Evolutionary conservation across 2,329 filamentous ascomycete species (phyloP).

Genomic region (Biscogniauxia mediterranea): DNA sequence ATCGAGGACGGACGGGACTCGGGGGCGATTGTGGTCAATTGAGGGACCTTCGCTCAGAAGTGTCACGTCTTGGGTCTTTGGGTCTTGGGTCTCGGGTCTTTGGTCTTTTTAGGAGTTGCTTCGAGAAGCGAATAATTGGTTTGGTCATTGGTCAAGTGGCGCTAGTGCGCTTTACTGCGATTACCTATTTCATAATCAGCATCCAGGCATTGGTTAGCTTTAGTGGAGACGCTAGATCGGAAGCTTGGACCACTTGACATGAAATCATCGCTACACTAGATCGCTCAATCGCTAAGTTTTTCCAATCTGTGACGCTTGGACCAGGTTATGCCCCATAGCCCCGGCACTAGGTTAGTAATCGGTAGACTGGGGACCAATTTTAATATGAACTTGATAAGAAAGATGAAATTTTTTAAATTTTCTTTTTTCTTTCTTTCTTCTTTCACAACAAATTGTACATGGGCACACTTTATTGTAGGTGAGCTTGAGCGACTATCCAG

Average conservation of each 20-base stretch:
- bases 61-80: constrained; percentile 9
- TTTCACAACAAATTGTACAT: constrained; percentile 60
- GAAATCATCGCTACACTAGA: not conserved
- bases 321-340: not conserved
- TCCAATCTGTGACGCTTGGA: not conserved
- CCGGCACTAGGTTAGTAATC: too few species aligned
- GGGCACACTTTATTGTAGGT: constrained; percentile 72
- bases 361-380: too few species aligned
- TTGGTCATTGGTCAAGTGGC: constrained; percentile 10
- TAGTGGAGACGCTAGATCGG: constrained; percentile 3
- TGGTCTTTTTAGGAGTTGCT: constrained; percentile 11
- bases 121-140: not conserved
- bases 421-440: constrained; percentile 41
- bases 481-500: constrained; percentile 52
- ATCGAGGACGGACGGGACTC: constrained; percentile 27
- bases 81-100: not conserved
- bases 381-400: too few species aligned
- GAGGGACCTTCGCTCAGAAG: too few species aligned
- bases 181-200: constrained; percentile 26
- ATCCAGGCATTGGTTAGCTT: constrained; percentile 19
- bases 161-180: constrained; percentile 27
- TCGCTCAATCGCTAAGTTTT: too few species aligned
- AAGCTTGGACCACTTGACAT: constrained; percentile 11
- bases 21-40: constrained; percentile 24
- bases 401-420: constrained; percentile 16